Percentiles rank a stretch among this genome's conserved stretches.
Conservation (phyloP, 2,329 filamentous ascomycete species). For the Fusarium sp. region DNA sequence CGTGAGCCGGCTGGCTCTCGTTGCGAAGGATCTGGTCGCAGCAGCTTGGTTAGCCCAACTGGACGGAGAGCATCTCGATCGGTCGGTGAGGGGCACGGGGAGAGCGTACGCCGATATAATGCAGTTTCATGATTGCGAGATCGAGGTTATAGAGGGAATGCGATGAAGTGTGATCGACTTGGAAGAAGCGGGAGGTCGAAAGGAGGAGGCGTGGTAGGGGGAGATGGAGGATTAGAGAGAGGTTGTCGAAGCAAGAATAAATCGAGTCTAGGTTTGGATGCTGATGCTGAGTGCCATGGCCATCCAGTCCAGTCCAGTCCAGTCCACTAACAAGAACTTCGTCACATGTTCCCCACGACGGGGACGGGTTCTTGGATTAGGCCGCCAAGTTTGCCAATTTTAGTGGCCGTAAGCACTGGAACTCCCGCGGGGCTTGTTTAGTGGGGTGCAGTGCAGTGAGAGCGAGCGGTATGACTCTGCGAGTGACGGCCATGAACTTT, state of each 20-base stretch:
- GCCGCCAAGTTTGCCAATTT: slow-evolving; percentile 29
- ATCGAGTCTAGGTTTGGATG: slow-evolving; percentile 21
- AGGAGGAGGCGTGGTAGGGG: background rate
- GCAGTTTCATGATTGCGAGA: slow-evolving; percentile 75
- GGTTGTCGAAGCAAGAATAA: slow-evolving; percentile 19
- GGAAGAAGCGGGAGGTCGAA: background rate
- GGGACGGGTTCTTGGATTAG: slow-evolving; percentile 29
- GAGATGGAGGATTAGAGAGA: slow-evolving; percentile 10
- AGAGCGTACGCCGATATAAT: slow-evolving; percentile 81
- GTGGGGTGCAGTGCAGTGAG: slow-evolving; percentile 7
- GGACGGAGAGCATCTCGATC: slow-evolving; percentile 24
- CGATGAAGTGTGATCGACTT: slow-evolving; percentile 1
- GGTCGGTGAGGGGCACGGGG: slow-evolving; percentile 42
- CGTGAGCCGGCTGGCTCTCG: slow-evolving; percentile 76
- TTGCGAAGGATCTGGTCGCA: slow-evolving; percentile 78
- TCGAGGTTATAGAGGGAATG: slow-evolving; percentile 1
- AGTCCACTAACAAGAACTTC: background rate
- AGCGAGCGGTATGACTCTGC: slow-evolving; percentile 40
- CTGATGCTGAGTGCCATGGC: slow-evolving; percentile 23
- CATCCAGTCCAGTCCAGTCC: background rate
- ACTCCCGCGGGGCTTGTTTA: slow-evolving; percentile 29
- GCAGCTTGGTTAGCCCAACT: slow-evolving; percentile 39
- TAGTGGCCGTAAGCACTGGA: slow-evolving; percentile 20
- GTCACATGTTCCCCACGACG: slow-evolving; percentile 45
- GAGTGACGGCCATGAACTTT: slow-evolving; percentile 14